Conservation (phyloP, 768 basidiomycete genomes). For the Serendipita sp. region DNA sequence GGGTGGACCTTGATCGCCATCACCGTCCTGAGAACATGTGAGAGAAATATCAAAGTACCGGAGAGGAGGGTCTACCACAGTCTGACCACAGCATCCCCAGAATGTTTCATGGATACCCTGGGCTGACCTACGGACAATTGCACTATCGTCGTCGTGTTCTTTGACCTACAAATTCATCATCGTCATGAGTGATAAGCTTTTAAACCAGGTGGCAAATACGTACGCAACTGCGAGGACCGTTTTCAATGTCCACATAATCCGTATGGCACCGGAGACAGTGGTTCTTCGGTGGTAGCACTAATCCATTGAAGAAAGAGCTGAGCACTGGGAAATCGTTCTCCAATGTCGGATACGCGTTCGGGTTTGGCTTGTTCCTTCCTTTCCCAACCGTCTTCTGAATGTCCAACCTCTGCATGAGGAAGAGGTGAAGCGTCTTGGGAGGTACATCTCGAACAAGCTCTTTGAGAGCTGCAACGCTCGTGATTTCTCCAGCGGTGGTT, state of each 20-base stretch:
- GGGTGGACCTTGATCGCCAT: conserved; percentile 68
- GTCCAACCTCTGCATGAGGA: conserved; percentile 28
- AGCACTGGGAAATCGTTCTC: conserved; percentile 26
- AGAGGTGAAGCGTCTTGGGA: conserved; percentile 48
- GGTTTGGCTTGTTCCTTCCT: neutral
- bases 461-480: neutral
- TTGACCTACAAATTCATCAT: conserved; percentile 22
- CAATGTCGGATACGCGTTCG: neutral
- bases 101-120: conserved; percentile 33
- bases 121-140: conserved; percentile 38
- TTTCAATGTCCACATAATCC: conserved; percentile 54
- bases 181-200: no score
- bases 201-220: neutral
- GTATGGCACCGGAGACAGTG: conserved; percentile 69
- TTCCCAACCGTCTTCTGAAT: neutral
- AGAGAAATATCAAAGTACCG: conserved; percentile 19
- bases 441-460: conserved; percentile 42
- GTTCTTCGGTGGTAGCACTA: conserved; percentile 48
- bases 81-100: conserved; percentile 60
- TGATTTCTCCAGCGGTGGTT: neutral
- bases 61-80: conserved; percentile 20
- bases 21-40: conserved; percentile 23
- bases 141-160: conserved; percentile 68
- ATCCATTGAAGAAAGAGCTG: conserved; percentile 41
- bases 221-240: conserved; percentile 51